Evolutionary conservation across 2,329 filamentous ascomycete species (phyloP).

Genomic region (Apiospora arundinis): DNA sequence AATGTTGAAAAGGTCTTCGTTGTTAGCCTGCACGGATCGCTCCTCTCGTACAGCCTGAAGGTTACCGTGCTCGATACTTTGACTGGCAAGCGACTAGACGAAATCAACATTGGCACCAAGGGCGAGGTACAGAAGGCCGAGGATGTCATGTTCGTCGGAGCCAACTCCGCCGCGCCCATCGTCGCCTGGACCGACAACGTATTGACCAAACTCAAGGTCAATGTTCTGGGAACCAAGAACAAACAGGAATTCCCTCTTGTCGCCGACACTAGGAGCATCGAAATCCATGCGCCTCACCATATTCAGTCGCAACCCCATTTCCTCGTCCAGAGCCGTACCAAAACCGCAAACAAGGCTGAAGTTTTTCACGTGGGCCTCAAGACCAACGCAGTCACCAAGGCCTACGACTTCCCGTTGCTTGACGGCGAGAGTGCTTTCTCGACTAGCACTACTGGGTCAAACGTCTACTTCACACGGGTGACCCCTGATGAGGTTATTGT

Average conservation of each 20-base stretch:
- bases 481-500: slow-evolving; percentile 76
- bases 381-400: slow-evolving; percentile 72
- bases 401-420: slow-evolving; percentile 78
- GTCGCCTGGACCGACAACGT: slow-evolving; percentile 75
- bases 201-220: slow-evolving; percentile 69
- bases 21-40: slow-evolving; percentile 73
- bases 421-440: slow-evolving; percentile 77
- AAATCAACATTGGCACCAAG: slow-evolving; percentile 76
- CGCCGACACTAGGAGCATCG: slow-evolving; percentile 55
- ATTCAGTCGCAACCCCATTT: slow-evolving; percentile 80
- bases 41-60: slow-evolving; percentile 77
- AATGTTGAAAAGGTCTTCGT: slow-evolving; percentile 76
- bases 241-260: slow-evolving; percentile 61
- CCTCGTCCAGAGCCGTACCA: slow-evolving; percentile 79
- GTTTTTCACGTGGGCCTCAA: slow-evolving; percentile 84
- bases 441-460: slow-evolving; percentile 76
- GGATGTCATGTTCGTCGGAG: slow-evolving; percentile 76
- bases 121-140: slow-evolving; percentile 69
- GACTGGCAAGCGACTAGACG: slow-evolving; percentile 74
- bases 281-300: slow-evolving; percentile 77
- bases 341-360: slow-evolving; percentile 76
- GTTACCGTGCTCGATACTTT: slow-evolving; percentile 75
- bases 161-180: slow-evolving; percentile 76
- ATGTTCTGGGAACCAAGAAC: slow-evolving; percentile 68
- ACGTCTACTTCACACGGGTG: slow-evolving; percentile 88